Evolutionary conservation across 805 yeast species (phyloP), one percentile per base, ranked within the genome.

Genomic region (Saccharomycopsis fodiens): DNA sequence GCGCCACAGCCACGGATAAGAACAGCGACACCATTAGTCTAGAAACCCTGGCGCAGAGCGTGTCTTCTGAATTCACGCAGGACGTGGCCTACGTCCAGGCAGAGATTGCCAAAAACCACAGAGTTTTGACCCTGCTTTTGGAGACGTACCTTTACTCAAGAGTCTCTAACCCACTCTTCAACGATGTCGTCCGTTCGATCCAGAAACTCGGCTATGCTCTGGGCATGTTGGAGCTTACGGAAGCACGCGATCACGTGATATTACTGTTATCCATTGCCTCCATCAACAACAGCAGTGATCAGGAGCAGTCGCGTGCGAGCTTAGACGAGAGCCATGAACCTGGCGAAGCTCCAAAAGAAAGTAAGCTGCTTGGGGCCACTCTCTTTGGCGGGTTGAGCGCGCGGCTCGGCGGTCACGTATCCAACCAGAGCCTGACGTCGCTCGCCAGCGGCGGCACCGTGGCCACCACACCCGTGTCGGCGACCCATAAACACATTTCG

Each of bases 131-230:
- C 19, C 59, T 65, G 2, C 62, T 74, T 23, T 74, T 72, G 39
- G 63, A 72, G 7, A 66, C 69, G 2, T 79, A 76, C 43, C 58
- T 91, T 5, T 78, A 78, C 54, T 76, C 88, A 0, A 68, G 83
- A 3, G 62, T 85, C 56, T 95, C 87, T 55, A 69, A 72, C 45
- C 91, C 84, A 15, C 57, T 78, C 17, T 89, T 85, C 59, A 83
- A 83, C 46, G 63, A 68, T 7, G 57, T 82, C 2, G 76, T 88
- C 2, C 67, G 95, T 34, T 74, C 94, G 0, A 69, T 85, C 5
- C 97, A 91, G 59, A 80, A 82, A 52, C 68, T 85, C 41, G 78
- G 95, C 4, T 96, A 87, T 58, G 78, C 89, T 0, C 73, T 89
- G 0, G 97, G 97, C 0, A 64, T 86, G 13, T 61, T 88, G n/a